Evolutionary conservation across 169 alveolate genomes (phyloP), one percentile per base, ranked within the genome.

Genomic region (Eimeria brunetti): DNA sequence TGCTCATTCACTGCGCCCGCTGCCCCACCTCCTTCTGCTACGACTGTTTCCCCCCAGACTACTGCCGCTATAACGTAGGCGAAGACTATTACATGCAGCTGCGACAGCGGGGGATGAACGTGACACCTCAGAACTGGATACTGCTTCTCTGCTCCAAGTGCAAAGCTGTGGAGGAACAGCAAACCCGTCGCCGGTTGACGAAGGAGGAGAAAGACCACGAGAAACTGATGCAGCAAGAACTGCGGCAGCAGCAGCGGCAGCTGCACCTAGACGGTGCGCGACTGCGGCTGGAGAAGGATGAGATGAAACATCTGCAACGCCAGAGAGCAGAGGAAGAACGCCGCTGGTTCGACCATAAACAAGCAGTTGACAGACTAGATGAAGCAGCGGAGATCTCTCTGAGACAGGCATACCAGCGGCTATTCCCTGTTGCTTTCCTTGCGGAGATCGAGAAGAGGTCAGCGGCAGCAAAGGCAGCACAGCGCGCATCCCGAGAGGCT

Each of bases 1-100:
- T 98, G 96, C 96, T 98, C 88, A 97, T 98, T 75, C 99, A 98
- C 96, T 98, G 99, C 97, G 98, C 98, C 49, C 98, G 97, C 69
- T 98, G 99, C 83, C 99, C 99, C 0, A 98, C 99, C 11, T 96
- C 99, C 41, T 98, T 97, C 96, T 98, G 99, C 95, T 98, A 97
- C 94, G 99, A 98, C 86, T 98, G 99, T 81, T 98, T 98, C 95
- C 99, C 99, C 1, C 99, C 98, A 33, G 99, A 69, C 96, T 94
- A 85, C 96, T 96, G 94, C 88, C 96, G 56, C 53, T 80, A 92
- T 80, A 92, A 92, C 78, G 96, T 92, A 24, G 91, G 96, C 89
- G 99, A 97, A 88, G 98, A 97, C 69, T 98, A 97, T 95, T 98
- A 97, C 96, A 97, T 97, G 94, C 97, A 97, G 88, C 96, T 98